Evolutionary conservation across 768 basidiomycete species (phyloP).

Genomic region (Tubosaeta sp.): DNA sequence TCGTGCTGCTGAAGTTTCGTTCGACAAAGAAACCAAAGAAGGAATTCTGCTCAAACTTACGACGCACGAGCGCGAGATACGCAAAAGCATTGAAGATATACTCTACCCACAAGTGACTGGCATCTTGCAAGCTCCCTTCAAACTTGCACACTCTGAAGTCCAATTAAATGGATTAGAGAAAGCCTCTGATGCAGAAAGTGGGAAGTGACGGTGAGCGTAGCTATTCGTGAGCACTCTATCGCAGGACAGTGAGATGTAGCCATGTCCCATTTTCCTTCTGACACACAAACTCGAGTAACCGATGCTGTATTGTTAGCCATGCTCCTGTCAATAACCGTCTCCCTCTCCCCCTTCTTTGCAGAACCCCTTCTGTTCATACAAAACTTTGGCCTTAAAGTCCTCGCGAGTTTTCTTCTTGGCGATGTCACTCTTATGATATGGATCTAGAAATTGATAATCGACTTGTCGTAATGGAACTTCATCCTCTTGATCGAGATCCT

Average conservation of each 20-base stretch:
- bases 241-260: constrained; percentile 14
- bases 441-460: constrained; percentile 64
- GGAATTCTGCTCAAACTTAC: constrained; percentile 63
- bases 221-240: neutral
- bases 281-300: constrained; percentile 2
- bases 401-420: constrained; percentile 78
- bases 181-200: constrained; percentile 44
- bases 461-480: constrained; percentile 75
- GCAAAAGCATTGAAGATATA: constrained; percentile 73
- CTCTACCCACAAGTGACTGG: constrained; percentile 45
- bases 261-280: constrained; percentile 4
- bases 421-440: constrained; percentile 69
- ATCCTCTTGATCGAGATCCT: constrained; percentile 94
- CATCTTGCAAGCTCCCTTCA: constrained; percentile 30
- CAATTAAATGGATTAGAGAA: constrained; percentile 46
- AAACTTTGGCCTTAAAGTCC: constrained; percentile 73
- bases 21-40: constrained; percentile 75
- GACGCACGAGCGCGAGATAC: constrained; percentile 71
- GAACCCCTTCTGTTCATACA: constrained; percentile 85
- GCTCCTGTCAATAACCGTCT: constrained; percentile 70
- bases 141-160: constrained; percentile 33
- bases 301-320: constrained; percentile 8
- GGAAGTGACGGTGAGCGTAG: constrained; percentile 46
- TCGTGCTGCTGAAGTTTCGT: constrained; percentile 63
- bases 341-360: constrained; percentile 95